These are phyloP conservation scores for Arxiozyma telluris DNA, from an alignment of 1,139 yeast genomes.

Conservation along the genomic window DNA sequence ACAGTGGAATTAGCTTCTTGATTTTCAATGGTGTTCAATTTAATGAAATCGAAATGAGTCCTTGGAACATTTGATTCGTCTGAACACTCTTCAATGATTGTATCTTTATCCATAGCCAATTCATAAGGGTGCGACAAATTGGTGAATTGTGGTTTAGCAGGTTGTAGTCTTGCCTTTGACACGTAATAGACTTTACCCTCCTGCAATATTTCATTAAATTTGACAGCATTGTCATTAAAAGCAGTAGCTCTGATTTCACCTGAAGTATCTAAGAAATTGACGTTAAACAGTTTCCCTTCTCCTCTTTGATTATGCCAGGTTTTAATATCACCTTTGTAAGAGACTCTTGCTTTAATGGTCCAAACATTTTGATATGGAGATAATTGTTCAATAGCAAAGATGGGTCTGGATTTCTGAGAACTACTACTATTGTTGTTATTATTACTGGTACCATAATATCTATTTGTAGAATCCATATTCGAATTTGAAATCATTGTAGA, in stretches of 20 bases:
- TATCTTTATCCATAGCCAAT: constrained; percentile 70
- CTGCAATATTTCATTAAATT: constrained; percentile 61
- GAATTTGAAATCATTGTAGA: background rate
- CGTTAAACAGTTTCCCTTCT: constrained; percentile 83
- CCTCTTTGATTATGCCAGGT: constrained; percentile 83
- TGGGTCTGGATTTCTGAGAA: constrained; percentile 31
- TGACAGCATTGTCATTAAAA: constrained; percentile 79
- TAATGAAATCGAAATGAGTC: constrained; percentile 65
- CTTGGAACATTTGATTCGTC: constrained; percentile 68
- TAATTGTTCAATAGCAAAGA: constrained; percentile 74
- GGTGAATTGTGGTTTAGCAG: constrained; percentile 81
- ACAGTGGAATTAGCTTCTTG: constrained; percentile 64
- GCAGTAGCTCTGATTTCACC: constrained; percentile 97
- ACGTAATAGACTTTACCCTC: constrained; percentile 88
- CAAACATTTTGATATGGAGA: constrained; percentile 88
- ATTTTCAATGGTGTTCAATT: constrained; percentile 55
- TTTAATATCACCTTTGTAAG: constrained; percentile 78
- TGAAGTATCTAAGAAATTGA: constrained; percentile 83
- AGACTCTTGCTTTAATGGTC: constrained; percentile 89
- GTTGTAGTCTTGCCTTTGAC: constrained; percentile 70
- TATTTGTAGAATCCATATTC: background rate
- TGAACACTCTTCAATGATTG: constrained; percentile 62
- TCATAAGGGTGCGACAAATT: constrained; percentile 84
- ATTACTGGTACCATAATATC: background rate
- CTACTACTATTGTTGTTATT: background rate